phyloP scores from a whole-genome alignment of 306 rosid genomes.

The Quercus aquifolioides region DNA sequence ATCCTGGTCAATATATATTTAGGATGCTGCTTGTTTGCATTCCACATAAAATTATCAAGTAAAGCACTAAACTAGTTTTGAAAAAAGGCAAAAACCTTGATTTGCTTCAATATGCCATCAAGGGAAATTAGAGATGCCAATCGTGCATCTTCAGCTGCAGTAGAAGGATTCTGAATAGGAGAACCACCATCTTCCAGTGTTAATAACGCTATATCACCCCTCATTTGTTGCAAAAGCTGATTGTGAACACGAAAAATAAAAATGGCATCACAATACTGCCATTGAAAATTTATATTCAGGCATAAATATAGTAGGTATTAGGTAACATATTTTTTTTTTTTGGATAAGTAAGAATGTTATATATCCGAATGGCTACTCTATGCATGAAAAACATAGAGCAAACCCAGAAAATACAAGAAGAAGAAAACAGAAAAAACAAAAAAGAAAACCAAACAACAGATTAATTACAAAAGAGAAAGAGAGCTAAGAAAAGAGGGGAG shows the following conservation, averaged over 20 bases:
- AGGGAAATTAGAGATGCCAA: slow-evolving; percentile 95
- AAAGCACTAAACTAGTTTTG: slow-evolving; percentile 8
- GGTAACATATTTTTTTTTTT: background rate
- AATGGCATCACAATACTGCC: slow-evolving; percentile 10
- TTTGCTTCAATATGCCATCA: slow-evolving; percentile 86
- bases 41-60: slow-evolving; percentile 2
- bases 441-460: too few relatives aligned
- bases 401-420: too few relatives aligned
- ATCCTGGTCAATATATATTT: slow-evolving; percentile 51
- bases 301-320: background rate
- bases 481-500: too few relatives aligned
- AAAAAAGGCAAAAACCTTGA: slow-evolving; percentile 55
- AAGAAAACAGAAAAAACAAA: too few relatives aligned
- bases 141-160: slow-evolving; percentile 93
- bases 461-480: too few relatives aligned
- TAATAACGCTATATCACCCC: slow-evolving; percentile 73
- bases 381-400: too few relatives aligned
- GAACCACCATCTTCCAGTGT: slow-evolving; percentile 77
- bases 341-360: too few relatives aligned
- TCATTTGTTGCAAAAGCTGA: slow-evolving; percentile 95
- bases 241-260: slow-evolving; percentile 11
- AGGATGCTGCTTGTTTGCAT: slow-evolving; percentile 16
- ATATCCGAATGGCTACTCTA: too few relatives aligned
- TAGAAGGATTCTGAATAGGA: slow-evolving; percentile 82
- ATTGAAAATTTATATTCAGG: slow-evolving; percentile 7